These are phyloP conservation scores for Pestalotiopsis sp. DNA, from an alignment of 2,329 filamentous ascomycete species.

Conservation along the genomic window DNA sequence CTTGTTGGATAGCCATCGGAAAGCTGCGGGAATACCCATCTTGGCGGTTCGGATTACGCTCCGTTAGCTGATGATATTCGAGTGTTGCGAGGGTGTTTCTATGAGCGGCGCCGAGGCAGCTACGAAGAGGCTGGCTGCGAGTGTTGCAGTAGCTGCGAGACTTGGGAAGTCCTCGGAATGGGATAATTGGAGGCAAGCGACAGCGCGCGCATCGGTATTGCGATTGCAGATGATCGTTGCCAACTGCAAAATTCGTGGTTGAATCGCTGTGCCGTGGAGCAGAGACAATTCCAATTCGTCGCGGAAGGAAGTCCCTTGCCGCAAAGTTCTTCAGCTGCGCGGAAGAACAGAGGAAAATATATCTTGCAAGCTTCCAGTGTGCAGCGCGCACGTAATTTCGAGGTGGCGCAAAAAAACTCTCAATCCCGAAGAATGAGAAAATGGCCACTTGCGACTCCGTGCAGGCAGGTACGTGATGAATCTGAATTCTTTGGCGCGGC, in stretches of 20 bases:
- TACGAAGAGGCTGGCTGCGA: neutral
- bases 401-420: neutral
- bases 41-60: slow-evolving; percentile 26
- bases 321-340: neutral
- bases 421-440: neutral
- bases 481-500: neutral
- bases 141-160: neutral
- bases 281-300: neutral
- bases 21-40: slow-evolving; percentile 95
- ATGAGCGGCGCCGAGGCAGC: neutral
- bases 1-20: slow-evolving; percentile 94
- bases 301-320: neutral
- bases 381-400: neutral
- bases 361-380: neutral
- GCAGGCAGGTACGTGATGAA: neutral
- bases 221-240: neutral
- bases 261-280: neutral
- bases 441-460: neutral
- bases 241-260: neutral
- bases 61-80: neutral
- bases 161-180: neutral
- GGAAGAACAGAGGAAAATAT: neutral
- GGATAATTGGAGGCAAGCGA: neutral
- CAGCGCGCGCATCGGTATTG: neutral
- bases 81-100: neutral